phyloP scores from a whole-genome alignment of 306 rosid genomes.

The Cucumis hystrix region DNA sequence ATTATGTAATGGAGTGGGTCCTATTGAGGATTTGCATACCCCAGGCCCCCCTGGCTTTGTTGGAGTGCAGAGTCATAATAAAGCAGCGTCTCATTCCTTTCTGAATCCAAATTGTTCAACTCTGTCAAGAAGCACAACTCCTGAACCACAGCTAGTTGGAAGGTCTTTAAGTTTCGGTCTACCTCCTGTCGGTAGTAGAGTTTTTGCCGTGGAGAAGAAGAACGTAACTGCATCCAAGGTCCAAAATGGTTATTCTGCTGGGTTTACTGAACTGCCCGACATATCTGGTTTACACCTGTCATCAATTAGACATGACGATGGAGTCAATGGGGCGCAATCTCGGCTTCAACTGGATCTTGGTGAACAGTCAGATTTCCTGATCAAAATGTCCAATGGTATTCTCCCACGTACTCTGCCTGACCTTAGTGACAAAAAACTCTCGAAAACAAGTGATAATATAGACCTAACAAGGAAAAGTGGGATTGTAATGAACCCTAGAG shows the following conservation, averaged over 20 bases:
- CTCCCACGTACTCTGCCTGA: conserved; percentile 25
- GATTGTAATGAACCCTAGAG: conserved; percentile 28
- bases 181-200: conserved; percentile 52
- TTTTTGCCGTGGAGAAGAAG: conserved; percentile 31
- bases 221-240: conserved; percentile 27
- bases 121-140: conserved; percentile 54
- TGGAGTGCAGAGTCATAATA: conserved; percentile 48
- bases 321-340: conserved; percentile 39
- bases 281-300: conserved; percentile 56
- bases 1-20: conserved; percentile 28
- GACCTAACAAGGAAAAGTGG: conserved; percentile 45
- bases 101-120: conserved; percentile 45
- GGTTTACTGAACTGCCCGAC: conserved; percentile 35
- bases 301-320: conserved; percentile 43
- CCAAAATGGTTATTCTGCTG: conserved; percentile 40
- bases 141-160: conserved; percentile 63
- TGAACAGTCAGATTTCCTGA: conserved; percentile 35
- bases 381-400: conserved; percentile 21
- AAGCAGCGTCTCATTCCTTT: conserved; percentile 34
- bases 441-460: conserved; percentile 12
- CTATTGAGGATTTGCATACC: conserved; percentile 45
- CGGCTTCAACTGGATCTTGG: conserved; percentile 41
- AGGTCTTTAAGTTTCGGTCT: conserved; percentile 44
- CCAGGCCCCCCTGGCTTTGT: conserved; percentile 34
- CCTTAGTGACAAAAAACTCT: conserved; percentile 13